Conservation (phyloP, 208 protist genomes). For the Trypanosoma scelopori region DNA sequence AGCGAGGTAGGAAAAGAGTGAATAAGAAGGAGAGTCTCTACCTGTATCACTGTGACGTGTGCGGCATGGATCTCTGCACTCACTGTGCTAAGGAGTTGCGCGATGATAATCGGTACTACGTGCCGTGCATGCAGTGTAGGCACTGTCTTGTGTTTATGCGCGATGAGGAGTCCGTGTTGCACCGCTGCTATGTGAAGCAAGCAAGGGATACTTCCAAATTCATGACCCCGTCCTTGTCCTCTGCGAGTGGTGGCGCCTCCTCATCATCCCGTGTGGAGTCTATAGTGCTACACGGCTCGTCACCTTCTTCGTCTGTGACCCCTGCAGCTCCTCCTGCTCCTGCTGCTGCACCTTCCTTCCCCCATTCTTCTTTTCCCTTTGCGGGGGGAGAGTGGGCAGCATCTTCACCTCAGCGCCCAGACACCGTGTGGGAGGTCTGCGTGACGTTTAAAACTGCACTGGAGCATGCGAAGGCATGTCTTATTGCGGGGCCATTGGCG, state of each 20-base stretch:
- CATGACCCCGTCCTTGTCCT: background rate
- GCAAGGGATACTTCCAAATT: background rate
- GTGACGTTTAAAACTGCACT: constrained; percentile 23
- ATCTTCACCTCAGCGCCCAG: background rate
- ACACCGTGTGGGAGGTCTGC: constrained; percentile 30
- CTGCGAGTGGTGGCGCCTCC: constrained; percentile 18
- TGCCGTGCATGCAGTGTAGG: constrained; percentile 75
- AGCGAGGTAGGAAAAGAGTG: constrained; percentile 10
- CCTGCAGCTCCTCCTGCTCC: background rate
- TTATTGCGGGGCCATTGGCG: constrained; percentile 16
- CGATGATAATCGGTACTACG: constrained; percentile 63
- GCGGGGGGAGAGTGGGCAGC: too few species aligned
- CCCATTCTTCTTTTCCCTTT: too few species aligned
- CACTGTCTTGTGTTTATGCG: constrained; percentile 51
- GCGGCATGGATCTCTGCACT: constrained; percentile 67
- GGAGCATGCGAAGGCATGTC: constrained; percentile 13
- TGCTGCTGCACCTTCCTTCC: background rate
- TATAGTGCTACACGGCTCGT: background rate
- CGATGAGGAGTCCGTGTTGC: constrained; percentile 36
- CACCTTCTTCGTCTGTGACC: background rate
- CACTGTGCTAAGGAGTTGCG: constrained; percentile 56
- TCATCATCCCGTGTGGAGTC: constrained; percentile 15
- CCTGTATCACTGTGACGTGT: constrained; percentile 71
- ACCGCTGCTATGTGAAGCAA: constrained; percentile 38
- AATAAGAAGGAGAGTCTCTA: constrained; percentile 4